Conservation (phyloP, 805 yeast species). For the Scheffersomyces lignosus region DNA sequence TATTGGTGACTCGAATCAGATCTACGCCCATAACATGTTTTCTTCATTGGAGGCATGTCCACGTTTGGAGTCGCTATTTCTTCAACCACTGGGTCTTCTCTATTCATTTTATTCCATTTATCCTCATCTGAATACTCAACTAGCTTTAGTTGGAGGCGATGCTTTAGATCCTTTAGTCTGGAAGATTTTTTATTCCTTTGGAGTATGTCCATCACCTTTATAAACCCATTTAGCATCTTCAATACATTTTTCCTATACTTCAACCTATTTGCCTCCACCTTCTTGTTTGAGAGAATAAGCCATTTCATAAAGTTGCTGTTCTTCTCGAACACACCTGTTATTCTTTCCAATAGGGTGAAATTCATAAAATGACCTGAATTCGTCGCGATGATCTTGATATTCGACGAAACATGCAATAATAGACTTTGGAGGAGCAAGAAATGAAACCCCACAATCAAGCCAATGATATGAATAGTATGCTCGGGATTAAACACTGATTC, state of each 20-base stretch:
- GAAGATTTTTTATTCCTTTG: constrained; percentile 4
- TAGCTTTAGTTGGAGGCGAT: no score
- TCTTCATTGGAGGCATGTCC: no score
- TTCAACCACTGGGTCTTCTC: no score
- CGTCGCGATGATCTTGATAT: constrained; percentile 11
- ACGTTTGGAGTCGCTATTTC: no score
- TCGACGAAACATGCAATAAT: constrained; percentile 20
- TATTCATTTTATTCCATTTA: no score
- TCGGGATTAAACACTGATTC: constrained; percentile 1
- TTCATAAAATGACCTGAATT: constrained; percentile 11
- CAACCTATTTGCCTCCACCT: constrained; percentile 4
- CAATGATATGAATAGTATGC: constrained; percentile 3
- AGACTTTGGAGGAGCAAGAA: constrained; percentile 27
- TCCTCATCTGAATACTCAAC: no score
- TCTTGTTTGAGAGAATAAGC: constrained; percentile 13
- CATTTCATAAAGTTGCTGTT: constrained; percentile 20
- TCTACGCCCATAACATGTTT: no score
- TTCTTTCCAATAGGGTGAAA: constrained; percentile 7
- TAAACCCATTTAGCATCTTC: constrained; percentile 25
- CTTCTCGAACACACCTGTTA: constrained; percentile 18
- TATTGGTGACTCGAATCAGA: no score
- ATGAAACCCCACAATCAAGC: constrained; percentile 25
- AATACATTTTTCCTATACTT: constrained; percentile 21
- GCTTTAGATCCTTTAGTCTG: neutral
- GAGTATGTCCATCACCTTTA: constrained; percentile 18